These are phyloP conservation scores for Aspergillus fructus DNA, from an alignment of 2,329 filamentous ascomycete species.

Conservation along the genomic window DNA sequence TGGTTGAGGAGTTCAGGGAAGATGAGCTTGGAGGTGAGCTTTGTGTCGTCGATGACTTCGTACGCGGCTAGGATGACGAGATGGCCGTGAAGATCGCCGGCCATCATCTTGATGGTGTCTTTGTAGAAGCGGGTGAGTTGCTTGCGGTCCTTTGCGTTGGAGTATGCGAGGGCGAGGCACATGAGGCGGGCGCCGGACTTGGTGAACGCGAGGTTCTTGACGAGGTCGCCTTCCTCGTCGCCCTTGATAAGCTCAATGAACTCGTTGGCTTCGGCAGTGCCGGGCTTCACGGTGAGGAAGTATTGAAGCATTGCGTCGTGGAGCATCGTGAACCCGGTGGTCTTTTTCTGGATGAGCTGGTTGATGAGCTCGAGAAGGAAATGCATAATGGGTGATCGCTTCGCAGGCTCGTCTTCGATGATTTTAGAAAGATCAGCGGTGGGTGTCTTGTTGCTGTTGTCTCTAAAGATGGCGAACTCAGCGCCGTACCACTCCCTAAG, in stretches of 20 bases:
- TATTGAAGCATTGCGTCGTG: conserved; percentile 99
- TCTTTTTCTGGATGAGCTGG: conserved; percentile 89
- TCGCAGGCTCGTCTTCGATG: conserved; percentile 74
- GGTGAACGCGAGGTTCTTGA: conserved; percentile 96
- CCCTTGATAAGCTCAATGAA: conserved; percentile 89
- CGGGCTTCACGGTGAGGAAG: conserved; percentile 74
- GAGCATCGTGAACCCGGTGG: conserved; percentile 94
- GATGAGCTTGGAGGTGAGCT: conserved; percentile 79
- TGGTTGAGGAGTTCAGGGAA: conserved; percentile 83
- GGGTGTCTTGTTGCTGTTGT: conserved; percentile 40
- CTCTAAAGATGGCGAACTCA: conserved; percentile 81
- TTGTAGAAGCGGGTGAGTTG: conserved; percentile 85
- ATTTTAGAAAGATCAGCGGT: conserved; percentile 72
- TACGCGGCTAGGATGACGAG: conserved; percentile 80
- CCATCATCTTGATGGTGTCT: conserved; percentile 82
- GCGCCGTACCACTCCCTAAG: conserved; percentile 95
- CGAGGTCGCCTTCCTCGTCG: conserved; percentile 83
- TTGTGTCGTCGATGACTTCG: conserved; percentile 93
- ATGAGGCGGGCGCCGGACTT: conserved; percentile 80
- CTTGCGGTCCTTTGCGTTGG: conserved; percentile 89
- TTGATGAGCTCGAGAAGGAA: conserved; percentile 86
- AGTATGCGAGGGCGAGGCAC: conserved; percentile 78
- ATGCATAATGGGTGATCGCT: conserved; percentile 82
- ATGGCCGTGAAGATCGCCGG: conserved; percentile 75
- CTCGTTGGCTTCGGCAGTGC: conserved; percentile 77